Evolutionary conservation across 2,329 filamentous ascomycete species (phyloP).

Genomic region (Penicillium italicum): DNA sequence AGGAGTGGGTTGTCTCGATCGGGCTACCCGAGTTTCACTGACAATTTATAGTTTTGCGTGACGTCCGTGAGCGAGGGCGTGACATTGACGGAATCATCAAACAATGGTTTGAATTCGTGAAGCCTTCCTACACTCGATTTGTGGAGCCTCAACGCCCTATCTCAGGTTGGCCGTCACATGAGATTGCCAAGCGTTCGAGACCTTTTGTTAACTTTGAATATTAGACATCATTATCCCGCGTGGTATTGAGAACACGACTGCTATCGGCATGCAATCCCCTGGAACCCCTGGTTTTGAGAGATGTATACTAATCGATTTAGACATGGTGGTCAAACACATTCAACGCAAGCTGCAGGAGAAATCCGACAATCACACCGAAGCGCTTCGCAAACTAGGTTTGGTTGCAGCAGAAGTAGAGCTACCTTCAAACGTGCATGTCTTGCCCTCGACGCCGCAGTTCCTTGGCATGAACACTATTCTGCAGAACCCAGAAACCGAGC

Average conservation of each 20-base stretch:
- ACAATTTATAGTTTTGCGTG: conserved; percentile 65
- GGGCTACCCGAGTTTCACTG: conserved; percentile 11
- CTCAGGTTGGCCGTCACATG: conserved; percentile 54
- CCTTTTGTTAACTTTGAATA: conserved; percentile 13
- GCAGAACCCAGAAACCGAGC: conserved; percentile 69
- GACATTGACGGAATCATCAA: conserved; percentile 96
- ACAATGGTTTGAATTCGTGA: conserved; percentile 95
- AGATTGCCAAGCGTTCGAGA: background rate
- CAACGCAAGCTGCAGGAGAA: conserved; percentile 83
- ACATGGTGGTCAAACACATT: conserved; percentile 92
- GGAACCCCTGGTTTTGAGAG: background rate
- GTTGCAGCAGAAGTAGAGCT: conserved; percentile 68
- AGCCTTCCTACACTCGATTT: conserved; percentile 92
- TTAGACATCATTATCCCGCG: conserved; percentile 88
- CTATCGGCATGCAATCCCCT: conserved; percentile 55
- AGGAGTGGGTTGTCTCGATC: conserved; percentile 58
- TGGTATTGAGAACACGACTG: conserved; percentile 90
- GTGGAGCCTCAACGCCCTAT: conserved; percentile 89
- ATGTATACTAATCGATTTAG: conserved; percentile 41
- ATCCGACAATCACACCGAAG: conserved; percentile 75
- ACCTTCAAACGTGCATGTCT: conserved; percentile 68
- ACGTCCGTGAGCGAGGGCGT: conserved; percentile 82
- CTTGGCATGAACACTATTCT: conserved; percentile 87
- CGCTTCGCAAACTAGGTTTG: conserved; percentile 70
- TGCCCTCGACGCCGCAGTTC: conserved; percentile 76